A percentile compares a stretch with the other conserved stretches of the same genome.
phyloP scores from a whole-genome alignment of 2,329 filamentous ascomycete genomes.

The Sphaerulina vaccinii region DNA sequence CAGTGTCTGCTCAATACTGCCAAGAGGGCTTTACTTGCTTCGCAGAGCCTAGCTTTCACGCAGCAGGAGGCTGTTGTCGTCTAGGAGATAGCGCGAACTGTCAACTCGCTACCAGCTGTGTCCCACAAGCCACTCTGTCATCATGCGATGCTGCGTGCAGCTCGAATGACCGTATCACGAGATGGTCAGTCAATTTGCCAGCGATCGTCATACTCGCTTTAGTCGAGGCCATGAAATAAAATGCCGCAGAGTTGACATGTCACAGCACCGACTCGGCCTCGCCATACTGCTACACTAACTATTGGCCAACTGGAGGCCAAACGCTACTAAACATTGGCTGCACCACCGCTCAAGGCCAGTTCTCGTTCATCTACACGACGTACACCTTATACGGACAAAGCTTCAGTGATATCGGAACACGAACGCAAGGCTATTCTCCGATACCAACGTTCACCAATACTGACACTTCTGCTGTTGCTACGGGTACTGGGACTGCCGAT shows the following conservation, averaged over 20 bases:
- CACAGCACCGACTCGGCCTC: not conserved
- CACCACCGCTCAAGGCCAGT: constrained; percentile 4
- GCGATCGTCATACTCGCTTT: not conserved
- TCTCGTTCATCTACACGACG: constrained; percentile 8
- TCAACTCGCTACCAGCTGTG: constrained; percentile 4
- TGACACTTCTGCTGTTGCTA: not conserved
- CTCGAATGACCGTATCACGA: constrained; percentile 1
- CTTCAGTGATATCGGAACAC: not conserved
- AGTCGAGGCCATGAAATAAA: no score
- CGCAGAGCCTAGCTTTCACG: not conserved
- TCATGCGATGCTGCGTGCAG: constrained; percentile 7
- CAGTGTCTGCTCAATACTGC: constrained; percentile 3
- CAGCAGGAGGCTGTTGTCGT: constrained; percentile 10
- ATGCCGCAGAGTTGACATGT: not conserved
- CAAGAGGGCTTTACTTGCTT: constrained; percentile 2
- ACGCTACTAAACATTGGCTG: constrained; percentile 4
- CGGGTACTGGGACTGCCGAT: not conserved
- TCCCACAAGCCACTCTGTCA: constrained; percentile 1
- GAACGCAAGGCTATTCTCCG: not conserved
- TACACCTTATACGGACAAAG: constrained; percentile 7
- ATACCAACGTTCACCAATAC: not conserved
- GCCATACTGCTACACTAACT: constrained; percentile 11
- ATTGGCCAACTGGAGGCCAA: constrained; percentile 4
- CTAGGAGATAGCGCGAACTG: constrained; percentile 10
- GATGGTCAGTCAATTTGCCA: not conserved